Percentiles rank a stretch among this genome's conserved stretches.
Conservation (phyloP, 73 alveolate species). For the Uronychia setigera region DNA sequence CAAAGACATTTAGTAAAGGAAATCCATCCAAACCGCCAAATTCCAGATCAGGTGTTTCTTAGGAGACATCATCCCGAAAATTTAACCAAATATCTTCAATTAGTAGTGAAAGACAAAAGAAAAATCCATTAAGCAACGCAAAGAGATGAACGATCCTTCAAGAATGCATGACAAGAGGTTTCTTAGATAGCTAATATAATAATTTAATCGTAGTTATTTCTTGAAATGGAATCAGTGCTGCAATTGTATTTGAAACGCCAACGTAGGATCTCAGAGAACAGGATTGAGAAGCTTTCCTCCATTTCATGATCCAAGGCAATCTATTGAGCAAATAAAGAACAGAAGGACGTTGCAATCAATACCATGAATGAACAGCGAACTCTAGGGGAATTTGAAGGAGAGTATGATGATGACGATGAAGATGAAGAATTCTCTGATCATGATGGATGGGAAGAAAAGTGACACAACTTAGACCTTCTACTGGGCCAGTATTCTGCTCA, state of each 20-base stretch:
- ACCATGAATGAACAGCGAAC: background rate
- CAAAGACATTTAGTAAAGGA: no score
- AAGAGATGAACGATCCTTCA: no score
- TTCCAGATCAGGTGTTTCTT: no score
- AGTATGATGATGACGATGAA: background rate
- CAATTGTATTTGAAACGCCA: background rate
- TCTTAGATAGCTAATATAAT: no score
- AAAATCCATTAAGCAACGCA: no score
- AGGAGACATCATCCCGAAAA: no score
- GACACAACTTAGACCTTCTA: background rate
- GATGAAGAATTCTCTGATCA: background rate
- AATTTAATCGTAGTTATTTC: no score
- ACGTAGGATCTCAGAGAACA: background rate
- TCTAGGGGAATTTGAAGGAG: background rate
- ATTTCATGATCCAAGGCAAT: background rate
- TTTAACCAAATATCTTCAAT: no score
- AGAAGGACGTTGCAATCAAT: background rate
- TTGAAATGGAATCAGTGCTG: background rate
- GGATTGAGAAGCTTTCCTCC: background rate
- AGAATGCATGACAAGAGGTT: no score
- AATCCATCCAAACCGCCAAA: no score
- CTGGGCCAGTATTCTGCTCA: background rate
- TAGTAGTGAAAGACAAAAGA: no score
- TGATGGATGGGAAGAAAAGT: background rate
- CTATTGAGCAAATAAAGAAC: background rate